These are phyloP conservation scores for Lepiota subincarnata DNA, from an alignment of 768 basidiomycete species.

Conservation along the genomic window DNA sequence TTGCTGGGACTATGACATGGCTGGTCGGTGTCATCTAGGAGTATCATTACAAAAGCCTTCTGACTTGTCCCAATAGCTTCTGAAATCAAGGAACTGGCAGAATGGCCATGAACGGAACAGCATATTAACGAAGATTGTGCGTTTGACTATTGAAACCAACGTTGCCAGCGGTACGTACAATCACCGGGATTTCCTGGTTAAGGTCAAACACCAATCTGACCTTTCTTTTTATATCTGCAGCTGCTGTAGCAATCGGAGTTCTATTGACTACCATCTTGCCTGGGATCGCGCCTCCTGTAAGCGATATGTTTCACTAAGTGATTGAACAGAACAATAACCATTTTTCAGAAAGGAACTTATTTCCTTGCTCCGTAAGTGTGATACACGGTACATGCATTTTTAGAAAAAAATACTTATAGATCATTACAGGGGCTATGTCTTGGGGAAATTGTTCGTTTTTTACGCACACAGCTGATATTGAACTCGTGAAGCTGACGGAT, in stretches of 20 bases:
- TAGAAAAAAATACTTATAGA: background rate
- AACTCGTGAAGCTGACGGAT: background rate
- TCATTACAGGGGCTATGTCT: background rate
- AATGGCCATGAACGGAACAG: background rate
- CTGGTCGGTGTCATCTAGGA: no score
- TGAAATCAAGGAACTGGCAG: conserved; percentile 1
- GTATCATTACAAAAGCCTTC: background rate
- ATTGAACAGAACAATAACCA: background rate
- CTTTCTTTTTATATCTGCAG: background rate
- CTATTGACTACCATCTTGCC: background rate
- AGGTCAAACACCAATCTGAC: background rate
- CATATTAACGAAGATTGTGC: background rate
- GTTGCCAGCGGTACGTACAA: background rate
- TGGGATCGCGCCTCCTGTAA: conserved; percentile 1
- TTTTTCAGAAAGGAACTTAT: background rate
- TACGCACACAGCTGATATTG: background rate
- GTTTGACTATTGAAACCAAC: conserved; percentile 8
- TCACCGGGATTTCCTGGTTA: background rate
- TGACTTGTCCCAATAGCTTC: background rate
- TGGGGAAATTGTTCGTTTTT: background rate
- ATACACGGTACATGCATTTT: background rate
- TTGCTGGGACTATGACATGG: no score
- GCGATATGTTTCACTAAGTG: background rate
- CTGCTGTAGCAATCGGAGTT: background rate
- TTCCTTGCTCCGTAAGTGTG: conserved; percentile 8